phyloP scores from a whole-genome alignment of 2,329 filamentous ascomycete genomes.

The Chaetoscypha palmicola region DNA sequence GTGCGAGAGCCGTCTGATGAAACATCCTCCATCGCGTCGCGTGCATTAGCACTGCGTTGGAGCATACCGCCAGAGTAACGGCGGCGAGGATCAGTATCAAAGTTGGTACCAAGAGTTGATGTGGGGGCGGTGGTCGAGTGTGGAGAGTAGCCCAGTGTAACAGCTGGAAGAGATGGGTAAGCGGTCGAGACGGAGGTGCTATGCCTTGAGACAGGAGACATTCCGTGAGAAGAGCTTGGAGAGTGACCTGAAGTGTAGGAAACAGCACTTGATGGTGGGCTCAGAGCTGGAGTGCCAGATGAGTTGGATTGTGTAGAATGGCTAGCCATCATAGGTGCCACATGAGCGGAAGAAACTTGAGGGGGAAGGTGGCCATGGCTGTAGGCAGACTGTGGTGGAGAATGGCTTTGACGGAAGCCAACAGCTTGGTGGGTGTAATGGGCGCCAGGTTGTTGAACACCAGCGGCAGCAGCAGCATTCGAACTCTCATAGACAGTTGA shows the following conservation, averaged over 20 bases:
- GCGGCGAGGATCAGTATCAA: conserved; percentile 55
- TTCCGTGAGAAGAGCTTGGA: conserved; percentile 53
- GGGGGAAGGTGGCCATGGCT: conserved; percentile 21
- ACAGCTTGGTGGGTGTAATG: conserved; percentile 54
- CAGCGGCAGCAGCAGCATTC: conserved; percentile 69
- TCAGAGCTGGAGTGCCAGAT: conserved; percentile 65
- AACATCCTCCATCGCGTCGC: conserved; percentile 24
- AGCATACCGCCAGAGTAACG: conserved; percentile 62
- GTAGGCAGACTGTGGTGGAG: conserved; percentile 37
- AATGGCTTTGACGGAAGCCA: conserved; percentile 52
- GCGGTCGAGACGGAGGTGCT: conserved; percentile 53
- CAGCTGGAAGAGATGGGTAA: conserved; percentile 69
- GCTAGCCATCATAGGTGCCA: conserved; percentile 56
- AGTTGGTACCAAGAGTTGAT: conserved; percentile 63
- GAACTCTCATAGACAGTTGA: conserved; percentile 92
- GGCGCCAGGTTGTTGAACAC: conserved; percentile 66
- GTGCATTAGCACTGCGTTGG: conserved; percentile 46
- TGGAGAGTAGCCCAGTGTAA: conserved; percentile 61
- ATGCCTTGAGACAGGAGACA: conserved; percentile 59
- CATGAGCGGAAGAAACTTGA: conserved; percentile 35
- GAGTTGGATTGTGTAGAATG: conserved; percentile 43
- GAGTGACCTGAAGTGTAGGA: conserved; percentile 76
- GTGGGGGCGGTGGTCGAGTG: conserved; percentile 59
- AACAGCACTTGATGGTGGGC: conserved; percentile 66
- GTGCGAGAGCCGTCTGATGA: conserved; percentile 20